Conservation (phyloP, 805 yeast species). For the Kuraishia capsulata region DNA sequence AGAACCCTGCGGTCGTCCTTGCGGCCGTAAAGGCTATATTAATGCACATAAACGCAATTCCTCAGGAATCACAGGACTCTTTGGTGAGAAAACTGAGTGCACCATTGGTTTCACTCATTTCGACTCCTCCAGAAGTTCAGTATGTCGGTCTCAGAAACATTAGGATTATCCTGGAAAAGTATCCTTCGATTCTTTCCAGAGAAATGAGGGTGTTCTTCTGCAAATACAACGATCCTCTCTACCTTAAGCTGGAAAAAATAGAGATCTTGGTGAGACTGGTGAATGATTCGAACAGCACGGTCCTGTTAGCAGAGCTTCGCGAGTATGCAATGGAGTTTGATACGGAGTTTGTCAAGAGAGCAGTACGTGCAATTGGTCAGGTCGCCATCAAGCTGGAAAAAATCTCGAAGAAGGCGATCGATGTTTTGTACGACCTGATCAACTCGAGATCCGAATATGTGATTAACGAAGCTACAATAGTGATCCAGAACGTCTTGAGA, state of each 20-base stretch:
- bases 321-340: constrained; percentile 86
- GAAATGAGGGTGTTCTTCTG: constrained; percentile 87
- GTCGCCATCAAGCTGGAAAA: constrained; percentile 56
- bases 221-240: constrained; percentile 77
- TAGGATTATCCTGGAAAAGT: constrained; percentile 79
- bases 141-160: constrained; percentile 89
- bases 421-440: constrained; percentile 46
- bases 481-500: constrained; percentile 57
- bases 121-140: constrained; percentile 90
- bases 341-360: constrained; percentile 58
- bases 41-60: constrained; percentile 48
- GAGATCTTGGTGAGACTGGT: constrained; percentile 68
- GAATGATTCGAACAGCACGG: constrained; percentile 44
- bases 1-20: constrained; percentile 89
- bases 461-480: constrained; percentile 50
- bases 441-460: constrained; percentile 57
- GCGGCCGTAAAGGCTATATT: constrained; percentile 75
- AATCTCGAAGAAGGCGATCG: constrained; percentile 48
- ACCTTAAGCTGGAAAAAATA: constrained; percentile 66
- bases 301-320: constrained; percentile 60
- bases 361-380: constrained; percentile 62
- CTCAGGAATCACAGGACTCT: constrained; percentile 24
- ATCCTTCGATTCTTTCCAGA: constrained; percentile 67
- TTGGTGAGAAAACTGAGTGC: constrained; percentile 68
- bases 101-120: constrained; percentile 79